Conservation (phyloP, 805 yeast species). For the Yarrowia sp. region DNA sequence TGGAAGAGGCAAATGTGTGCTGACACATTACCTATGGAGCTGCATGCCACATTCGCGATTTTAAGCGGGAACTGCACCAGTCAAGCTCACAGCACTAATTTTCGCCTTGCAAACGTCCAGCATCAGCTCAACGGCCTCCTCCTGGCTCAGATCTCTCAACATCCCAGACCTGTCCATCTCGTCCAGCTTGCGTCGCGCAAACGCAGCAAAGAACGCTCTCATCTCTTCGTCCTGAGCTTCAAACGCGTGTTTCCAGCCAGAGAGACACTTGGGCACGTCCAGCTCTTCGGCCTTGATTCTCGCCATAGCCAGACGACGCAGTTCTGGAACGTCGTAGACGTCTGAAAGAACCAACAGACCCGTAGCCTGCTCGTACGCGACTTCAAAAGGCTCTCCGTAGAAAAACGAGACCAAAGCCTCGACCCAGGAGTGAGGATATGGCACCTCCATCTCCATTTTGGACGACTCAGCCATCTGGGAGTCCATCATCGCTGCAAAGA, state of each 20-base stretch:
- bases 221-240: background rate
- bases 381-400: background rate
- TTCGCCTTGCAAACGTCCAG: background rate
- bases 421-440: background rate
- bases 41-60: too few species aligned
- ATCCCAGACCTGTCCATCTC: background rate
- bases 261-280: background rate
- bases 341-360: background rate
- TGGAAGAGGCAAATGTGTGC: too few species aligned
- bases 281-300: background rate
- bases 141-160: background rate
- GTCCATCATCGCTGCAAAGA: background rate
- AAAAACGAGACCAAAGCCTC: background rate
- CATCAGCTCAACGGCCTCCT: background rate
- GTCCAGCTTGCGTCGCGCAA: background rate
- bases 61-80: too few species aligned
- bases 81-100: background rate
- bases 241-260: background rate
- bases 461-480: background rate
- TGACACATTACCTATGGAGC: too few species aligned
- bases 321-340: background rate
- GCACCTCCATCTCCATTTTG: background rate
- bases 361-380: background rate
- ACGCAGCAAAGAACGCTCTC: background rate
- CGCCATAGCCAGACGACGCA: background rate